Percentiles rank a stretch among this genome's conserved stretches.
Conservation (phyloP, 441 rosid species). For the Aquilaria agallochum region DNA sequence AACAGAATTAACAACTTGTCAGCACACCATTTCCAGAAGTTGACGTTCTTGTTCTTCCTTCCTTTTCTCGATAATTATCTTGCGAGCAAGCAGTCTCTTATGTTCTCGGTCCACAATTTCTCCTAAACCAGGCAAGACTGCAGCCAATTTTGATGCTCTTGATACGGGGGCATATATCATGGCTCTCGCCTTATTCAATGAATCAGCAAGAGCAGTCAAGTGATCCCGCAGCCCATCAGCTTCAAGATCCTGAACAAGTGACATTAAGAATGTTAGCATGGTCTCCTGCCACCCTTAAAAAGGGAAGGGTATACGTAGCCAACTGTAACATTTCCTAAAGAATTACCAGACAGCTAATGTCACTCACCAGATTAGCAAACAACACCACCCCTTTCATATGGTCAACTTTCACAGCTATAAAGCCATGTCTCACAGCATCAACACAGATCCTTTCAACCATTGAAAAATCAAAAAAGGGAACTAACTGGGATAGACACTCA, state of each 20-base stretch:
- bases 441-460: conserved; percentile 88
- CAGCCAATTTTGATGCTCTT: conserved; percentile 74
- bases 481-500: conserved; percentile 69
- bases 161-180: conserved; percentile 64
- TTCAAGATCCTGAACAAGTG: conserved; percentile 67
- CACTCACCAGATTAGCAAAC: conserved; percentile 71
- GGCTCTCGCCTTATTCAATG: conserved; percentile 71
- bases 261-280: background rate
- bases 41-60: conserved; percentile 98
- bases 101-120: conserved; percentile 92
- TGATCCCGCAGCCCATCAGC: conserved; percentile 81
- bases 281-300: background rate
- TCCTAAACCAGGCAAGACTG: conserved; percentile 64
- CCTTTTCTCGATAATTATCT: conserved; percentile 89
- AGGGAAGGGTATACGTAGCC: background rate
- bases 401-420: conserved; percentile 87
- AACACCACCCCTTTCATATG: conserved; percentile 19
- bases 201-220: conserved; percentile 67
- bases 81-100: conserved; percentile 91
- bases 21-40: conserved; percentile 79
- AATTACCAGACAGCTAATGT: background rate
- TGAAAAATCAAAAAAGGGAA: conserved; percentile 86
- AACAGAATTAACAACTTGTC: background rate
- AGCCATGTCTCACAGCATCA: conserved; percentile 82
- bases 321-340: background rate